Evolutionary conservation across 192 early-diverging fungal species (phyloP).

Genomic region (Backusella luteola): DNA sequence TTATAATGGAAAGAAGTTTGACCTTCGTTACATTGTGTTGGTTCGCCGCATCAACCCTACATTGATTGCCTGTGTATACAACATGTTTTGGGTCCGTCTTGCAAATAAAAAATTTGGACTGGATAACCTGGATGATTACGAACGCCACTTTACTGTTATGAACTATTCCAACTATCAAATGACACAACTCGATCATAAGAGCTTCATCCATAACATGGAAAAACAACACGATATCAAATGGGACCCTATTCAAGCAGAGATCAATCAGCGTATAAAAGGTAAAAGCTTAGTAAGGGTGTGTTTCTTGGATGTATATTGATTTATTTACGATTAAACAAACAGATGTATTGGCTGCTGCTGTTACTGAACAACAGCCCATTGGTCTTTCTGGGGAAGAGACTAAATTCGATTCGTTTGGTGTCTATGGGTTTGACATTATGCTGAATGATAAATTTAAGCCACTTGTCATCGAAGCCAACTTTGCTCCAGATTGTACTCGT

Average conservation of each 20-base stretch:
- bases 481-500: conserved; percentile 44
- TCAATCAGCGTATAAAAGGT: conserved; percentile 47
- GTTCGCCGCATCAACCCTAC: conserved; percentile 41
- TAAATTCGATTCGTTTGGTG: conserved; percentile 37
- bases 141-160: conserved; percentile 51
- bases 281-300: neutral
- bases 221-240: conserved; percentile 47
- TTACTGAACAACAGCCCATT: conserved; percentile 41
- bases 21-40: conserved; percentile 46
- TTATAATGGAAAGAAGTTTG: conserved; percentile 51
- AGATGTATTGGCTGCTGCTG: conserved; percentile 45
- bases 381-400: conserved; percentile 28
- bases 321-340: neutral
- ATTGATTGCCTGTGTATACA: conserved; percentile 39
- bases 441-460: conserved; percentile 43
- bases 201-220: conserved; percentile 50
- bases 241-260: conserved; percentile 41
- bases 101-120: conserved; percentile 40
- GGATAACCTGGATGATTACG: conserved; percentile 43
- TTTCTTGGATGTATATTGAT: no score
- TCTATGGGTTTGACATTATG: conserved; percentile 51
- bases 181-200: conserved; percentile 44
- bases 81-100: conserved; percentile 52
- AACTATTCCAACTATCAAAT: conserved; percentile 47
- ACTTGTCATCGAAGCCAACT: conserved; percentile 44